Evolutionary conservation across 371 early-diverging fungal species (phyloP).

Genomic region (Rhizopus sp.): DNA sequence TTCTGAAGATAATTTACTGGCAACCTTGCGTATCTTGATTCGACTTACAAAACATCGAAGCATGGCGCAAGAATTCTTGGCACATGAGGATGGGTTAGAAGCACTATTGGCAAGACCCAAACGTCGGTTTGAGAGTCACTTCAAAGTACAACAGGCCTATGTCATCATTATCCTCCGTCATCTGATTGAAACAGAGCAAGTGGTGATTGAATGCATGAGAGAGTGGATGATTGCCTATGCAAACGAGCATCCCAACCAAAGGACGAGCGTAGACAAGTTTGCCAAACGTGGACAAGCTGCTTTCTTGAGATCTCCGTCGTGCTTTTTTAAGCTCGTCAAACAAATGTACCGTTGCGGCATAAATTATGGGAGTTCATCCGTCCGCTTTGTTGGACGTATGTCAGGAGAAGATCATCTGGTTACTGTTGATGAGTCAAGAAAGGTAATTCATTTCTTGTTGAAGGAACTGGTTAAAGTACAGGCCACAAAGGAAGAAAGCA

Average conservation of each 20-base stretch:
- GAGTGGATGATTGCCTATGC: constrained; percentile 61
- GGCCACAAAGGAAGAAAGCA: constrained; percentile 3
- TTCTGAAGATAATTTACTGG: constrained; percentile 47
- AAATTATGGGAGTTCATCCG: not conserved
- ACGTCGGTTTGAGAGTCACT: constrained; percentile 36
- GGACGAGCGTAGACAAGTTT: not conserved
- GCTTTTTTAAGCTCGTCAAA: not conserved
- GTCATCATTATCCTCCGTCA: constrained; percentile 81
- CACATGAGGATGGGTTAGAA: constrained; percentile 53
- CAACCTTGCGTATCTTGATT: constrained; percentile 71
- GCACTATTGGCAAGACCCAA: constrained; percentile 49
- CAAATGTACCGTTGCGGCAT: not conserved
- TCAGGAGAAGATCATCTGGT: not conserved
- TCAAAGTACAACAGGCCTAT: constrained; percentile 64
- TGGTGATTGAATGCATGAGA: constrained; percentile 67
- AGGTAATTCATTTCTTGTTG: constrained; percentile 20
- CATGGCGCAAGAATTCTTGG: constrained; percentile 61
- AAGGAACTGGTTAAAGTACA: constrained; percentile 7
- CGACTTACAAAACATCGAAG: constrained; percentile 69
- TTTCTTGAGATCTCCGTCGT: not conserved
- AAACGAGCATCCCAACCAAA: constrained; percentile 27
- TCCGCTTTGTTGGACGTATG: not conserved
- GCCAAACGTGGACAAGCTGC: not conserved
- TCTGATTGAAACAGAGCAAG: constrained; percentile 66
- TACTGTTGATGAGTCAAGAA: not conserved